Evolutionary conservation across 106 monocot genomes (phyloP).

Genomic region (Acorus gramineus): DNA sequence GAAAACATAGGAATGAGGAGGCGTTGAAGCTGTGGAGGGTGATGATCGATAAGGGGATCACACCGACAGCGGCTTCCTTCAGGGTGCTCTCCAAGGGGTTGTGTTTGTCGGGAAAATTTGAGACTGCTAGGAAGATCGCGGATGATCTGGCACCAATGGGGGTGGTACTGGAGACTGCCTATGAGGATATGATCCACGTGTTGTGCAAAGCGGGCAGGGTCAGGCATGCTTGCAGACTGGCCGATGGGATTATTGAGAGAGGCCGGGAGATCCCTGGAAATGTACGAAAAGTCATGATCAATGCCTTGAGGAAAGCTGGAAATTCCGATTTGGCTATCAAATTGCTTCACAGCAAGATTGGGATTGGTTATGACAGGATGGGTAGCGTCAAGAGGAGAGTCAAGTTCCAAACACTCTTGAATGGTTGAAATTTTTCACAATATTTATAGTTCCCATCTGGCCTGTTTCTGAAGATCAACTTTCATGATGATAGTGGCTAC

Average conservation of each 20-base stretch:
- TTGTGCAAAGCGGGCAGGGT: constrained; percentile 67
- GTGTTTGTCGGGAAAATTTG: constrained; percentile 87
- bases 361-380: constrained; percentile 80
- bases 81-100: constrained; percentile 65
- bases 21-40: constrained; percentile 66
- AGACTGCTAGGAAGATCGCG: constrained; percentile 62
- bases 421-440: background rate
- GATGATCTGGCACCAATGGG: constrained; percentile 95
- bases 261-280: constrained; percentile 80
- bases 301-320: constrained; percentile 84
- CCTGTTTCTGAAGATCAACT: too few species aligned
- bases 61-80: constrained; percentile 64
- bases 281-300: constrained; percentile 84
- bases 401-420: constrained; percentile 64
- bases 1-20: constrained; percentile 77
- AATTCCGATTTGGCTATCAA: constrained; percentile 75
- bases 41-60: constrained; percentile 87
- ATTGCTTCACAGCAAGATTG: constrained; percentile 83
- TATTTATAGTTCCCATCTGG: too few species aligned
- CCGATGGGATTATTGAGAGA: constrained; percentile 71
- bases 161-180: constrained; percentile 63
- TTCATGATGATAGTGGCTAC: too few species aligned
- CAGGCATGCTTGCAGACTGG: constrained; percentile 77
- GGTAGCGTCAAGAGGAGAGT: constrained; percentile 88
- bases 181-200: constrained; percentile 85